Evolutionary conservation across 345 rosid species (phyloP).

Genomic region (Psidium guajava): DNA sequence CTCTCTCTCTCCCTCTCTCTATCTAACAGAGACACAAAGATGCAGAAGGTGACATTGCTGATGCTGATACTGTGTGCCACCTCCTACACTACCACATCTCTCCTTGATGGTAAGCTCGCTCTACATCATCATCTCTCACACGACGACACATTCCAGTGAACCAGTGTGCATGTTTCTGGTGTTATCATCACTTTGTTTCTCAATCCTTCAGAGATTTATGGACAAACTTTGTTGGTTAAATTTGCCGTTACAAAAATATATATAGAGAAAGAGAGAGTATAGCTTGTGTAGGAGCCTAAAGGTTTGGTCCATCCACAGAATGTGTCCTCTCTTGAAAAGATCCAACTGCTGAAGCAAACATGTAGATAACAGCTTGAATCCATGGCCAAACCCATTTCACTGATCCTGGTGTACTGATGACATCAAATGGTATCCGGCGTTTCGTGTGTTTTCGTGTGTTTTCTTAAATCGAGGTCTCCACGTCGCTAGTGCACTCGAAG

Average conservation of each 20-base stretch:
- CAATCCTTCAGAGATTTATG: neutral
- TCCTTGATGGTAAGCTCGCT: neutral
- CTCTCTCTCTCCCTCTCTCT: neutral
- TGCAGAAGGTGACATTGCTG: neutral
- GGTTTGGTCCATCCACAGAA: neutral
- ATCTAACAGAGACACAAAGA: neutral
- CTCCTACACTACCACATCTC: neutral
- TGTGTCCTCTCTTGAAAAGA: neutral
- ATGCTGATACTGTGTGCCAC: neutral
- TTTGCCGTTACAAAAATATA: neutral
- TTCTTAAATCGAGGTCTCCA: neutral
- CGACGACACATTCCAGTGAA: neutral
- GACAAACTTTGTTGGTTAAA: neutral
- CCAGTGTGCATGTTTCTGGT: neutral
- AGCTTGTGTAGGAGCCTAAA: neutral
- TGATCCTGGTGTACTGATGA: neutral
- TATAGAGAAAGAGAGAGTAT: neutral
- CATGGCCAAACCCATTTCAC: neutral
- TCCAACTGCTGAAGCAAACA: neutral
- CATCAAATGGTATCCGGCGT: neutral
- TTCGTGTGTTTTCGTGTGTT: neutral
- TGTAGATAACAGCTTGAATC: neutral
- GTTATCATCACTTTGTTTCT: neutral
- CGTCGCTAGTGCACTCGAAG: neutral
- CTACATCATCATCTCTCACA: neutral